These are phyloP conservation scores for Eimeria tenella DNA, from an alignment of 169 alveolate genomes.

Conservation along the genomic window DNA sequence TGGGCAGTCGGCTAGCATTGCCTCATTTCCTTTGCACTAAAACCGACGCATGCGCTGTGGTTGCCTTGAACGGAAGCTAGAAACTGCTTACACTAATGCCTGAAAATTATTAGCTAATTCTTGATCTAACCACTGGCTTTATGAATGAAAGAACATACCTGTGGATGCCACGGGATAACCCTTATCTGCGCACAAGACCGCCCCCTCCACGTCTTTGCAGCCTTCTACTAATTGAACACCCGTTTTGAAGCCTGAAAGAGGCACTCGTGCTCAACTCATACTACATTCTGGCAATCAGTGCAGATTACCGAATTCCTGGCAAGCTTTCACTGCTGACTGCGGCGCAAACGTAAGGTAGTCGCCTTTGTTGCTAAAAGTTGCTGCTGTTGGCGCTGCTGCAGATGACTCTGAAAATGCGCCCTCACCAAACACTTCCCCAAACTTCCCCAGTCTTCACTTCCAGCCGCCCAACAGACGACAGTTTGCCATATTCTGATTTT, in stretches of 20 bases:
- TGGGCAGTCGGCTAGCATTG: constrained; percentile 83
- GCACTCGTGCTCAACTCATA: too few species aligned
- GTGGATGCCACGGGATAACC: constrained; percentile 88
- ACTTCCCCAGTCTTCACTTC: constrained; percentile 82
- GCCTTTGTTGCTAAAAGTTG: constrained; percentile 71
- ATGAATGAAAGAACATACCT: constrained; percentile 76
- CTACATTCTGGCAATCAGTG: background rate
- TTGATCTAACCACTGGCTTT: background rate
- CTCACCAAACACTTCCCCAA: constrained; percentile 85
- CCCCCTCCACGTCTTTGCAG: constrained; percentile 87
- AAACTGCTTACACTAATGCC: constrained; percentile 34
- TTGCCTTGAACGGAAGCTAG: background rate
- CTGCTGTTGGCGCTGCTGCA: background rate
- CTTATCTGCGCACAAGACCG: constrained; percentile 88
- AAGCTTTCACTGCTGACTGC: constrained; percentile 89
- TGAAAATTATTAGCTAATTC: background rate
- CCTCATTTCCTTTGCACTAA: constrained; percentile 89
- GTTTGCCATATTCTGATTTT: constrained; percentile 78
- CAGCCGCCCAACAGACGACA: constrained; percentile 84
- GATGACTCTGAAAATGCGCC: constrained; percentile 73
- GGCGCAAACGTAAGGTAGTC: constrained; percentile 82
- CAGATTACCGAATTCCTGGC: constrained; percentile 84
- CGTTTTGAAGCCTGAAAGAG: constrained; percentile 82
- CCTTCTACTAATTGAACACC: constrained; percentile 85
- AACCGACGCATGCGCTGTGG: background rate